Evolutionary conservation across 2,329 filamentous ascomycete species (phyloP).

Genomic region (Epichloe brachyelytri): DNA sequence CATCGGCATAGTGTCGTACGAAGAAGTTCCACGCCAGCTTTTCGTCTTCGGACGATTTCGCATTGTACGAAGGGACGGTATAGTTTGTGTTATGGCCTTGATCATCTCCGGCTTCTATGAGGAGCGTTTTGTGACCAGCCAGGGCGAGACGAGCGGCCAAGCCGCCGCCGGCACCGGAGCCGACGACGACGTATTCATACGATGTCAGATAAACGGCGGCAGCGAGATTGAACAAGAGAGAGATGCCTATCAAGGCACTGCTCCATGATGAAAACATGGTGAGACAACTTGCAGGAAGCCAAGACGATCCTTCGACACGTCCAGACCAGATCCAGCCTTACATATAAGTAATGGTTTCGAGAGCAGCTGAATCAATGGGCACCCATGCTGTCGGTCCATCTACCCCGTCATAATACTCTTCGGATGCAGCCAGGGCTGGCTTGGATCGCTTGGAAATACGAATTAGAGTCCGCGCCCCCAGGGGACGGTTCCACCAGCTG

Average conservation of each 20-base stretch:
- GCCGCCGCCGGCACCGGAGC: constrained; percentile 47
- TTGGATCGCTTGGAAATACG: too few relatives aligned
- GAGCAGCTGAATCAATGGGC: too few relatives aligned
- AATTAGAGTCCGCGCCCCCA: too few relatives aligned
- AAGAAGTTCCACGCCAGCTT: constrained; percentile 50
- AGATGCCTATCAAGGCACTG: background rate
- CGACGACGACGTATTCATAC: constrained; percentile 48
- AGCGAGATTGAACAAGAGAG: constrained; percentile 15
- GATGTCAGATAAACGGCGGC: constrained; percentile 1
- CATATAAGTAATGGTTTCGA: too few relatives aligned
- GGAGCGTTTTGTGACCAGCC: constrained; percentile 44
- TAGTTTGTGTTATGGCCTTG: constrained; percentile 35
- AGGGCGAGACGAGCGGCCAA: constrained; percentile 44
- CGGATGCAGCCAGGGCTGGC: too few relatives aligned
- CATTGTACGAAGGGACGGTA: constrained; percentile 34
- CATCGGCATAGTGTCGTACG: constrained; percentile 46
- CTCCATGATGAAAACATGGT: background rate
- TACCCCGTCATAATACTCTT: too few relatives aligned
- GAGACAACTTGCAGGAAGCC: background rate
- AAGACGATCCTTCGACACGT: too few relatives aligned
- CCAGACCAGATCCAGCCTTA: too few relatives aligned
- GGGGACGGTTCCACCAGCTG: too few relatives aligned
- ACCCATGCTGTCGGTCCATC: too few relatives aligned
- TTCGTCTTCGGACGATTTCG: constrained; percentile 36
- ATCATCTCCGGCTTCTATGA: constrained; percentile 51